These are phyloP conservation scores for Neonectria hederae DNA, from an alignment of 2,329 filamentous ascomycete species.

Conservation along the genomic window DNA sequence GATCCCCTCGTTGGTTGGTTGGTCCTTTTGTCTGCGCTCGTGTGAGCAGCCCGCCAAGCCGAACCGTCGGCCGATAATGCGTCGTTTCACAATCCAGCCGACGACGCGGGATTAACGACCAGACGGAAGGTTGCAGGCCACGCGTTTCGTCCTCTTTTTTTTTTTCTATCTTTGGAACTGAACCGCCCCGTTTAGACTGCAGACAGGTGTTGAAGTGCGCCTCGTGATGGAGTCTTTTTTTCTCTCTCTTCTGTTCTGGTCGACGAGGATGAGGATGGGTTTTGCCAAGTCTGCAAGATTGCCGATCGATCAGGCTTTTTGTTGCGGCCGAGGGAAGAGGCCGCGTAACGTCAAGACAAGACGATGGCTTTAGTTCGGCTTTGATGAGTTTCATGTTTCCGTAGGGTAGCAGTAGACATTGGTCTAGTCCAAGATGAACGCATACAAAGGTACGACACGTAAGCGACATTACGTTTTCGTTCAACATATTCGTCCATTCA, in stretches of 20 bases:
- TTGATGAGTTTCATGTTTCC: not conserved
- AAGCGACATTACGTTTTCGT: not conserved
- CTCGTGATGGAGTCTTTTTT: conserved; percentile 11
- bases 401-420: not conserved
- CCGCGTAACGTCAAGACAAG: conserved; percentile 8
- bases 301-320: not conserved
- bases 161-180: conserved; percentile 16
- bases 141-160: conserved; percentile 9
- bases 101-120: too few relatives aligned
- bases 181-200: not conserved
- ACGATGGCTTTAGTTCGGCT: not conserved
- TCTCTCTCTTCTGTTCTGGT: not conserved
- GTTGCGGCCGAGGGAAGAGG: not conserved
- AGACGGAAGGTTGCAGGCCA: conserved; percentile 4
- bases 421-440: not conserved
- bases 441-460: not conserved
- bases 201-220: not conserved
- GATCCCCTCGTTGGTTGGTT: not conserved
- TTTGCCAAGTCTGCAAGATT: conserved; percentile 1
- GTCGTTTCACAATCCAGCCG: conserved; percentile 1
- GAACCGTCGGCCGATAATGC: not conserved
- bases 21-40: not conserved
- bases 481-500: not conserved
- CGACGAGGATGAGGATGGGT: not conserved
- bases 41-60: conserved; percentile 1